A percentile compares a stretch with the other conserved stretches of the same genome.
Evolutionary conservation across 1,139 yeast genomes (phyloP).

Genomic region (Trichomonascaceae sp.): DNA sequence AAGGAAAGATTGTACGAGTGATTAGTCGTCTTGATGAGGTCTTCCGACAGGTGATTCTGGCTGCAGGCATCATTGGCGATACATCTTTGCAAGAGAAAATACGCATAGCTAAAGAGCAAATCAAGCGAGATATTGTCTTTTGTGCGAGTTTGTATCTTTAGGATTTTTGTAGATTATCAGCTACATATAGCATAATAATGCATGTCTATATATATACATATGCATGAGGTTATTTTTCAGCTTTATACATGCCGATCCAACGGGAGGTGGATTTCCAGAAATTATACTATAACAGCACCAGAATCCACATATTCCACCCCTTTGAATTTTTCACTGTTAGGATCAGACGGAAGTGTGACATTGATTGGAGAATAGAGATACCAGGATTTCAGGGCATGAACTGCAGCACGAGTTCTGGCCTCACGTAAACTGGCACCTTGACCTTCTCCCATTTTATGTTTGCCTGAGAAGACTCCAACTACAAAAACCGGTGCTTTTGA

Average conservation of each 20-base stretch:
- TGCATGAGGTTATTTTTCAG: conserved; percentile 7
- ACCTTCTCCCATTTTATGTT: conserved; percentile 84
- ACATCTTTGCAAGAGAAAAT: conserved; percentile 79
- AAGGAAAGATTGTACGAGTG: conserved; percentile 96
- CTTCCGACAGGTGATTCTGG: conserved; percentile 90
- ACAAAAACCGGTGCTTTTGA: conserved; percentile 81
- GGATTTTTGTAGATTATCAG: conserved; percentile 38
- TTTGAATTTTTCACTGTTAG: conserved; percentile 10
- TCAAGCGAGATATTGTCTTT: conserved; percentile 93
- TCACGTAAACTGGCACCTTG: conserved; percentile 88
- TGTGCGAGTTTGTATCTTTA: conserved; percentile 89
- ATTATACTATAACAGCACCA: conserved; percentile 31
- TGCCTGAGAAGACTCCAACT: conserved; percentile 86
- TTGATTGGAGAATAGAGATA: conserved; percentile 80
- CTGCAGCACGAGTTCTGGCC: conserved; percentile 89
- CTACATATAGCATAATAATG: background rate
- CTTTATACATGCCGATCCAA: background rate
- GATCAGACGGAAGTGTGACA: conserved; percentile 56
- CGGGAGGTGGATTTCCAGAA: background rate
- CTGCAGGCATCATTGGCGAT: conserved; percentile 93
- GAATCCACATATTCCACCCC: conserved; percentile 26
- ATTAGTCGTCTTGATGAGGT: conserved; percentile 91
- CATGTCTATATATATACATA: conserved; percentile 10
- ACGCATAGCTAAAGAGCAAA: conserved; percentile 88
- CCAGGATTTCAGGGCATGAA: conserved; percentile 85